Evolutionary conservation across 805 yeast genomes (phyloP), one percentile per base, ranked within the genome.

Genomic region (Yamadazyma laniorum): DNA sequence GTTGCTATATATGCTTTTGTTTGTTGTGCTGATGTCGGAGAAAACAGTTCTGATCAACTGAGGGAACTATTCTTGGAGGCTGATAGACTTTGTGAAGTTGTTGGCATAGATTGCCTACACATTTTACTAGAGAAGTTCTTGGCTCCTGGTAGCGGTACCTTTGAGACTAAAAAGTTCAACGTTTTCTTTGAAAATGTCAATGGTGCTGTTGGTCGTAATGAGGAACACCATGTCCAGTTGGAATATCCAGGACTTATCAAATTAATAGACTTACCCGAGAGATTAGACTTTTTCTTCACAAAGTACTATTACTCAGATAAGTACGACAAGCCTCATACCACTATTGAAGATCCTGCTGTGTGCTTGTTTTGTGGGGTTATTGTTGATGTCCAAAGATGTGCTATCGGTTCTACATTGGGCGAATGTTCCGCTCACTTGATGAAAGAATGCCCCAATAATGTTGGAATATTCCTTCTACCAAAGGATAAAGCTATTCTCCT

Each of bases 361-460:
- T 91, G 99, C 53, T 61, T 91, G 38, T 82, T 82, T 44, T 93
- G 99, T 61, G 93, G 89, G 1, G 61, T 65, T 8, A 69, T 80
- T 6, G 70, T 86, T 16, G 80, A 80, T 44, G 62, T 80, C n/a
- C 96, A 90, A 51, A 77, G 65, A 44, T 58, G 67, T 28, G 74
- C 79, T 13, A 69, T 74, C 35, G 81, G 80, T 0, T 72, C 70
- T 29, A 58, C 60, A 3, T 59, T 65, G 14, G 98, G 98, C 0
- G 87, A 88, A 45, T 91, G 98, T 55, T 84, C 82, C 13, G 70
- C 76, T 32, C 98, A 91, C 57, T 67, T 63, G 40, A 59, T 67
- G 35, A 70, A 74, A 56, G 82, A 80, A 43, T 85, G 95, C 53
- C 67, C 74, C 25, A 77, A 75, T 35, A 73, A 77, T 34, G 60